Base-by-base conservation (phyloP, 1,284 basidiomycete genomes). In the Ustilago hordei region DNA sequence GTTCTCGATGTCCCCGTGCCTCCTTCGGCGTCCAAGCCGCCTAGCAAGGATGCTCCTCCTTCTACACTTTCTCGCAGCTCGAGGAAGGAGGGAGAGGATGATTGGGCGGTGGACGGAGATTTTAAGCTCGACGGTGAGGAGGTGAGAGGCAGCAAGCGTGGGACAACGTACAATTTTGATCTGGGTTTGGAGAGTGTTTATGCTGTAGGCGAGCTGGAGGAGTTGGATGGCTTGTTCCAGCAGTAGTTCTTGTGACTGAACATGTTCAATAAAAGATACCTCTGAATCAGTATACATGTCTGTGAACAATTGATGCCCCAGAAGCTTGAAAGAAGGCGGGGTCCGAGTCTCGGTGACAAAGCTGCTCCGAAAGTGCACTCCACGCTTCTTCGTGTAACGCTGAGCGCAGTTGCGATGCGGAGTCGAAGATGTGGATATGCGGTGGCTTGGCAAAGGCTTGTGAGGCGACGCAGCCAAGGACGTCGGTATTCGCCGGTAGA, bases 101-200 rank as follows among this genome's bases (percentile, higher is more conserved):
- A 67, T 31, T 67, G 64, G 73, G 73, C 62, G 4, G 73, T 70
- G 0, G 75, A 79, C 31, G 73, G 75, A 31, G 65, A 72, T 28
- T 34, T 72, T 2, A 52, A 55, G 3, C 61, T 28, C 8, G 53
- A 64, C 17, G 47, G 41, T 4, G 36, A 38, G 8, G 58, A 57
- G 3, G 52, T 59, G 34, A 55, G 80, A 28, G 82, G 79, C n/a
- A 80, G 71, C 68, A 80, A 78, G 73, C 59, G 80, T 9, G 78
- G 80, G 9, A 59, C 63, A 1, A 75, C 75, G 35, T 83, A 66
- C 75, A 87, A 87, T 73, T 89, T 86, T 68, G 88, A 89, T 79
- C 77, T 89, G 17, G 87, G 87, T 52, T 64, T 89, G 9, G 82
- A 86, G 60, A 83, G 81, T 45, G 86, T 88, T 11, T 67, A 72